Conservation (phyloP, 1,284 basidiomycete species). For the Microbotryum lychnidis-dioicae region DNA sequence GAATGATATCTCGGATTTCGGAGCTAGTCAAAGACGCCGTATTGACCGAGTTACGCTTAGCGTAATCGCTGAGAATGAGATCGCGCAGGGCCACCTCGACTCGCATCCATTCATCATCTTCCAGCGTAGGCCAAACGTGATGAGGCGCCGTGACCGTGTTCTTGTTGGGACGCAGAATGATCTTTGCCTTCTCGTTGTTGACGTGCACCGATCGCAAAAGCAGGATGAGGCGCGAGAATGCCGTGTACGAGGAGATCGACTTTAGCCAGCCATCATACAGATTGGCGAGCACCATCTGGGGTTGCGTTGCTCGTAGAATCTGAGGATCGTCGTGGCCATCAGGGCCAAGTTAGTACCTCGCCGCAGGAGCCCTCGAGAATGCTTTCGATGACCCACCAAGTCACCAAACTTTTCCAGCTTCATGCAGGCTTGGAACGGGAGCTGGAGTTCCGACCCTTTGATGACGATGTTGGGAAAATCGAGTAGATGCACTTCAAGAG, state of each 20-base stretch:
- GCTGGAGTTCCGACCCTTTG: slow-evolving; percentile 94
- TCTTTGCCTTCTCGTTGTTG: slow-evolving; percentile 98
- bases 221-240: slow-evolving; percentile 94
- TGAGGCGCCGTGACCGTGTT: slow-evolving; percentile 94
- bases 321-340: slow-evolving; percentile 8
- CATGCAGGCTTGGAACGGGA: slow-evolving; percentile 99
- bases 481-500: slow-evolving; percentile 84
- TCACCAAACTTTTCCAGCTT: slow-evolving; percentile 99
- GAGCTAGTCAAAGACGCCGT: slow-evolving; percentile 92
- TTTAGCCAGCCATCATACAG: slow-evolving; percentile 99
- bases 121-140: slow-evolving; percentile 90
- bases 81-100: slow-evolving; percentile 84
- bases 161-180: slow-evolving; percentile 45
- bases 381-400: slow-evolving; percentile 47
- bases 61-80: slow-evolving; percentile 68
- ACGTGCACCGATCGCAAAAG: slow-evolving; percentile 94
- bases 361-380: slow-evolving; percentile 46
- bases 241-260: slow-evolving; percentile 96
- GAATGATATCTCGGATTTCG: slow-evolving; percentile 92
- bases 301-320: slow-evolving; percentile 75
- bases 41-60: slow-evolving; percentile 98
- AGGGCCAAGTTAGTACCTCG: slow-evolving; percentile 43
- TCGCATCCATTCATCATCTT: slow-evolving; percentile 98
- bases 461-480: slow-evolving; percentile 99
- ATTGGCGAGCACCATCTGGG: slow-evolving; percentile 99